A percentile compares a stretch with the other conserved stretches of the same genome.
These are phyloP conservation scores for Dictyostelium citrinum DNA, from an alignment of 78 protist species.

Conservation along the genomic window DNA sequence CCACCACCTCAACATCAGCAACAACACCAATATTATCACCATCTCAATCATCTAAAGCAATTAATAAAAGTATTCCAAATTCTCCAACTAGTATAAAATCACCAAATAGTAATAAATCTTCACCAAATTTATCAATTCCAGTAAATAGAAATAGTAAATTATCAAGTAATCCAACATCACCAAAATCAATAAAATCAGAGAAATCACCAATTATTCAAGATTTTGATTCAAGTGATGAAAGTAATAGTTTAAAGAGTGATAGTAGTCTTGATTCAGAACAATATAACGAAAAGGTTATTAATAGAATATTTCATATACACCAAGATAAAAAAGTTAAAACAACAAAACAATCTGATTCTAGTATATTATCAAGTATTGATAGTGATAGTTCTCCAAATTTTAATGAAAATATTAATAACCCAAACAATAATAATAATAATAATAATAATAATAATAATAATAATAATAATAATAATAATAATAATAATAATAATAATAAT, in stretches of 20 bases:
- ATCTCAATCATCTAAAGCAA: background rate
- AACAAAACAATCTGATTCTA: background rate
- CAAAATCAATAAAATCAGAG: background rate
- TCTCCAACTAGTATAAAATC: background rate
- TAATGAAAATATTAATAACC: background rate
- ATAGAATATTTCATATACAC: conserved; percentile 3
- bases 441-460: background rate
- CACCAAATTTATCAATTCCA: background rate
- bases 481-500: conserved; percentile 31
- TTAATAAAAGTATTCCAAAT: background rate
- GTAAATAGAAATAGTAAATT: background rate
- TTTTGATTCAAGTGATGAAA: background rate
- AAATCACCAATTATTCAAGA: background rate
- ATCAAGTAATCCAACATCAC: background rate
- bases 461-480: conserved; percentile 4
- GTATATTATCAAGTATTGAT: background rate
- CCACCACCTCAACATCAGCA: background rate
- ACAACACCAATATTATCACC: background rate
- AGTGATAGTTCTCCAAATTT: background rate
- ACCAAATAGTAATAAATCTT: background rate
- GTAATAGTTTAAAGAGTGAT: background rate
- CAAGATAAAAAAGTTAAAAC: background rate
- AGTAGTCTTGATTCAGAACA: background rate
- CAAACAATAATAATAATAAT: background rate
- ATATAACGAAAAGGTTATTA: background rate